Conservation (phyloP, 192 early-diverging fungal genomes). For the Chytriomyces sp. region DNA sequence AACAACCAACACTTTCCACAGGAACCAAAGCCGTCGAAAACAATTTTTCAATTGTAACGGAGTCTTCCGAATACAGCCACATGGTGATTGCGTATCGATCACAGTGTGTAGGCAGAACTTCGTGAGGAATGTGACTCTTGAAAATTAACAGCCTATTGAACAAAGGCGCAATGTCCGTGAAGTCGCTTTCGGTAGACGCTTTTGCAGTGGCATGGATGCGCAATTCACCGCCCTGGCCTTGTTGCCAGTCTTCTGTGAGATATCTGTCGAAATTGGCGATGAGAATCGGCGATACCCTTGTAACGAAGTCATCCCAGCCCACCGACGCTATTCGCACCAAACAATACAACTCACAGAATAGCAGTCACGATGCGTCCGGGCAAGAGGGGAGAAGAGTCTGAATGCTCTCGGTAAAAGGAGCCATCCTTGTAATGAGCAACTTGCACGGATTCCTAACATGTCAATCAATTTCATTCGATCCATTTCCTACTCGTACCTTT, state of each 20-base stretch:
- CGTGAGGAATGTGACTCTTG: constrained; percentile 22
- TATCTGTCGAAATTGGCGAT: neutral
- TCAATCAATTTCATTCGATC: neutral
- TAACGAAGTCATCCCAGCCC: neutral
- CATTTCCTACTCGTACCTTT: neutral
- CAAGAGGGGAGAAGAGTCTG: constrained; percentile 25
- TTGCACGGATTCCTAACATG: neutral
- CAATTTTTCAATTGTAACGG: neutral
- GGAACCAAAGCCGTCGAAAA: neutral
- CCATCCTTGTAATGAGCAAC: constrained; percentile 11
- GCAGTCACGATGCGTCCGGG: constrained; percentile 14
- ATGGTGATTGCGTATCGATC: constrained; percentile 35
- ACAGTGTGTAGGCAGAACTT: constrained; percentile 31
- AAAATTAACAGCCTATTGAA: constrained; percentile 29
- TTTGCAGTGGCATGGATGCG: neutral
- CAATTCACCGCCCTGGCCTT: constrained; percentile 17
- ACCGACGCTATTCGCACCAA: no score
- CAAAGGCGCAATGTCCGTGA: constrained; percentile 21
- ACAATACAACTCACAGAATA: neutral
- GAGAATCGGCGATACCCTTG: neutral
- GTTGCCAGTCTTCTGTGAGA: constrained; percentile 5
- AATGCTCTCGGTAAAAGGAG: constrained; percentile 9
- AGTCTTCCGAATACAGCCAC: constrained; percentile 36
- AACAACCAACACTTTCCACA: neutral
- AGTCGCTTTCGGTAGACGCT: neutral